Evolutionary conservation across 2,329 filamentous ascomycete species (phyloP), one percentile per base, ranked within the genome.

Genomic region (Metarhizium sp.): DNA sequence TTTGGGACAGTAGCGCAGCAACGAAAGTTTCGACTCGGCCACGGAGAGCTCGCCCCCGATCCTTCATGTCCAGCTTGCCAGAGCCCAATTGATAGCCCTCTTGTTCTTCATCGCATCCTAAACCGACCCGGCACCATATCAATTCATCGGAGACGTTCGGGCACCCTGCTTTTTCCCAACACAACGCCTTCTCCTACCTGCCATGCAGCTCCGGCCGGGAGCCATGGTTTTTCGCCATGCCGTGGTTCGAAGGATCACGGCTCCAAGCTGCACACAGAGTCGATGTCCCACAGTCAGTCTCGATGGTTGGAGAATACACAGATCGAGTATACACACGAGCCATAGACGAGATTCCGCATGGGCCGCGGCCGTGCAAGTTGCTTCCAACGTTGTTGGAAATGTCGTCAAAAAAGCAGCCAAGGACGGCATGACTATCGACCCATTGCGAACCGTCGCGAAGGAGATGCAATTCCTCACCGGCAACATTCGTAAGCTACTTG

Each of bases 401-500:
- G 82, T 81, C 48, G 77, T 86, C 58, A 80, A 81, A 62, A 77
- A 81, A 62, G 77, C 82, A 55, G 77, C 81, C 59, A 82, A 84
- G 62, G 78, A 78, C 62, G 80, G 82, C 57, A 83, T 95, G 74
- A 82, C 85, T 59, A 82, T 96, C 65, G 92, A 97, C 69, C 92
- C 92, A 38, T 80, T 97, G 66, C 84, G 89, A 59, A 87, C 90
- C 38, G 92, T 97, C 38, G 92, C 90, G 59, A 95, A 96, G 74
- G 92, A 97, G 77, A 90, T 99, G 85, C 94, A 95, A 73, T 95
- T 92, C 64, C 75, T 97, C 66, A 96, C 89, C 11, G 91, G 91
- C 54, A 96, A 97, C 65, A 95, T 97, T 71, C 82, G 90, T 58
- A 88, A 95, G 67, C 78, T 97, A n/a, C 77, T 97, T 16, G 92